Percentiles rank a stretch among this genome's conserved stretches.
Evolutionary conservation across 192 early-diverging fungal genomes (phyloP).

Genomic region (Coemansia sp.): DNA sequence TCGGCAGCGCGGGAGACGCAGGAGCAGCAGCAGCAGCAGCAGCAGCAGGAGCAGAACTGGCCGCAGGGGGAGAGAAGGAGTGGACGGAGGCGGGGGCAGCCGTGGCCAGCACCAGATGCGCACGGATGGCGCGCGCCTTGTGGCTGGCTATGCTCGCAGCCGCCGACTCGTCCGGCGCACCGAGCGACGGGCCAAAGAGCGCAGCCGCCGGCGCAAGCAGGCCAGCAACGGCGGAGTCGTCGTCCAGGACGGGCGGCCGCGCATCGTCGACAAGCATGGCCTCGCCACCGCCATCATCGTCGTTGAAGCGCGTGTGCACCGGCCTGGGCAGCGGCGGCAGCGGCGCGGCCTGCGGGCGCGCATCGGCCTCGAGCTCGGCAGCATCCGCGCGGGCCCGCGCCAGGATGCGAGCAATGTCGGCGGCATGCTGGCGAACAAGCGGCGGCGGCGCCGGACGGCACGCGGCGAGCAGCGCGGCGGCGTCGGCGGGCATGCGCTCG

Average conservation of each 20-base stretch:
- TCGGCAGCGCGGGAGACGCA: neutral
- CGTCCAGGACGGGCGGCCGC: conserved; percentile 13
- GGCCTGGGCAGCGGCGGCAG: neutral
- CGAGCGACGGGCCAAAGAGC: conserved; percentile 28
- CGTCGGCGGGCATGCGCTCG: conserved; percentile 71
- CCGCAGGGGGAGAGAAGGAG: neutral
- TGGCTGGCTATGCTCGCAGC: neutral
- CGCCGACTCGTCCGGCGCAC: neutral
- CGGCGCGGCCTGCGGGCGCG: neutral
- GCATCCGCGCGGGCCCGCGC: conserved; percentile 8
- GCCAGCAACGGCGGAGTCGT: neutral
- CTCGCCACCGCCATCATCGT: conserved; percentile 6
- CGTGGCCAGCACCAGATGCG: conserved; percentile 26
- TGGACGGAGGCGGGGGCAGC: conserved; percentile 22
- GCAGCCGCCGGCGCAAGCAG: conserved; percentile 18
- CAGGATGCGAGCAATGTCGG: conserved; percentile 62
- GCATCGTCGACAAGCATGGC: conserved; percentile 9
- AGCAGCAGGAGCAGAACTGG: too few species aligned
- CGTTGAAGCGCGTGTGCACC: conserved; percentile 45
- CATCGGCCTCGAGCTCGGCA: conserved; percentile 8
- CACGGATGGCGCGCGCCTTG: conserved; percentile 34
- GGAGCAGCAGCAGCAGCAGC: too few species aligned
- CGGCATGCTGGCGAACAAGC: conserved; percentile 76
- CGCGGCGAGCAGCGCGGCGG: conserved; percentile 64
- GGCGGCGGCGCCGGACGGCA: conserved; percentile 87